Evolutionary conservation across 257 asterid genomes (phyloP).

Genomic region (Anisodus acutangulus): DNA sequence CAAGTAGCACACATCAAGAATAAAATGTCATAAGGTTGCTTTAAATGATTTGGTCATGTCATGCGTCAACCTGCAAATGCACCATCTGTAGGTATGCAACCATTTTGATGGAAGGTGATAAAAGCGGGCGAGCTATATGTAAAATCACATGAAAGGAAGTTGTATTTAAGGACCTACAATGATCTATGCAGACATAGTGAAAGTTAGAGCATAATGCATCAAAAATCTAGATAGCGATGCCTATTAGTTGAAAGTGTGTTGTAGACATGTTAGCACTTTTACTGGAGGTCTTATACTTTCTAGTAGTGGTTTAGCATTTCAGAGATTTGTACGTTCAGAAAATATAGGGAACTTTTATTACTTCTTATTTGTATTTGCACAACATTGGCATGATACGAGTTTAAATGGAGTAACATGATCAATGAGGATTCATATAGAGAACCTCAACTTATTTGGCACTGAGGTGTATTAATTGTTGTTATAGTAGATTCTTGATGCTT

Average conservation of each 20-base stretch:
- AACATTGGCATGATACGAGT: neutral
- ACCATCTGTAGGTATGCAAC: neutral
- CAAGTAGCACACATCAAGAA: neutral
- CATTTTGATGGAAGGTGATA: neutral
- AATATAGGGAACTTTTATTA: neutral
- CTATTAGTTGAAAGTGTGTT: neutral
- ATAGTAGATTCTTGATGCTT: conserved; percentile 11
- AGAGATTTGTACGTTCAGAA: neutral
- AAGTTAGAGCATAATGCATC: neutral
- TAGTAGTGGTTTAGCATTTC: conserved; percentile 1
- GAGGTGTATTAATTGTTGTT: neutral
- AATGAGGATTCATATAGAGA: neutral
- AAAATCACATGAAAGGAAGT: neutral
- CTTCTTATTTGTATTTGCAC: conserved; percentile 4
- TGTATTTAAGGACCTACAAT: neutral
- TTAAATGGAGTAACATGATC: neutral
- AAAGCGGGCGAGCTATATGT: neutral
- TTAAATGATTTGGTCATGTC: conserved; percentile 1
- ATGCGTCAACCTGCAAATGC: neutral
- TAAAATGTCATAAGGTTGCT: neutral
- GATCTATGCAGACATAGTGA: neutral
- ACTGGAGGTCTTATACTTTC: neutral
- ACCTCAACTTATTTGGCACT: neutral
- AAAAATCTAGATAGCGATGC: neutral
- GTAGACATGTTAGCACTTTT: neutral